Percentiles rank a stretch among this genome's conserved stretches.
Conservation (phyloP, 208 protist species). For the Hexamita inflata region DNA sequence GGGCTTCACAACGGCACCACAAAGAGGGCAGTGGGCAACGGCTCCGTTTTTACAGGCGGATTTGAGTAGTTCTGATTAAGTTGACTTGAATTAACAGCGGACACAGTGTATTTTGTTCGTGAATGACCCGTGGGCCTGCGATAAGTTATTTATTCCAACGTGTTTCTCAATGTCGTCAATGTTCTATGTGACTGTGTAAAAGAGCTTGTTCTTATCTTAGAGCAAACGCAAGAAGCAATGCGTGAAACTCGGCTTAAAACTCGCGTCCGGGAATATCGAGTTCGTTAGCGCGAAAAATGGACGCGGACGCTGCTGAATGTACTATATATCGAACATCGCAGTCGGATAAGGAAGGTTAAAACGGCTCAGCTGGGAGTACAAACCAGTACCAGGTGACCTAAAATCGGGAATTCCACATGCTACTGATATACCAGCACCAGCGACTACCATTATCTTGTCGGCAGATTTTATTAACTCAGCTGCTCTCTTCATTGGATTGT, state of each 20-base stretch:
- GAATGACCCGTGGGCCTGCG: no score
- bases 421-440: conserved; percentile 38
- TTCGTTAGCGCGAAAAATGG: conserved; percentile 36
- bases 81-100: no score
- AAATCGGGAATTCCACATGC: conserved; percentile 41
- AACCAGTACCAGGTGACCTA: conserved; percentile 39
- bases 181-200: conserved; percentile 45
- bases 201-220: conserved; percentile 27
- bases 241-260: conserved; percentile 36
- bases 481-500: no score
- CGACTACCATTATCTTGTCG: conserved; percentile 28
- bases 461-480: no score
- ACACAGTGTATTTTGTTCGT: no score
- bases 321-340: conserved; percentile 40
- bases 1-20: conserved; percentile 32
- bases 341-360: conserved; percentile 37
- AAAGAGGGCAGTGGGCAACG: conserved; percentile 12
- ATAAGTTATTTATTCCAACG: no score
- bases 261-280: conserved; percentile 30
- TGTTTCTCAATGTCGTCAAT: conserved; percentile 45
- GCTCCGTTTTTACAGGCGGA: background rate
- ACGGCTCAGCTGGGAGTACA: conserved; percentile 43
- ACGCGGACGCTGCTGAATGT: conserved; percentile 33
- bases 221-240: conserved; percentile 42
- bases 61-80: no score